Evolutionary conservation across 164 flowering plant genomes (phyloP).

Genomic region (Protea cynaroides): DNA sequence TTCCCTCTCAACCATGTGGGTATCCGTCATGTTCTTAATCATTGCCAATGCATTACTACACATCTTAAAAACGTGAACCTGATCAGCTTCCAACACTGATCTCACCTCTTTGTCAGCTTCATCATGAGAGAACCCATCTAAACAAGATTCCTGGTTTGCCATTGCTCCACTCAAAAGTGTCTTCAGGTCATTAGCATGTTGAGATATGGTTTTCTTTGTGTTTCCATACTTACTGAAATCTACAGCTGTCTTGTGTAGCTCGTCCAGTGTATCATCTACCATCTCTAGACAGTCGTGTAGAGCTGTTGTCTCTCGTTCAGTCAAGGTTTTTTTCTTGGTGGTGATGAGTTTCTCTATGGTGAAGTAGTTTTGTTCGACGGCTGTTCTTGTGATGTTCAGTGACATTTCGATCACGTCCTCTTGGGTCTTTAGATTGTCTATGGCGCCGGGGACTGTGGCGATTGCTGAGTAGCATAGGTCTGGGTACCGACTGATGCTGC

Average conservation of each 20-base stretch:
- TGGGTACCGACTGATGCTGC: conserved; percentile 38
- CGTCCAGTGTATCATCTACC: conserved; percentile 52
- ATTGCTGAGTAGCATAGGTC: conserved; percentile 51
- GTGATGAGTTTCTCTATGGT: conserved; percentile 25
- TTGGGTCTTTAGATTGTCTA: conserved; percentile 18
- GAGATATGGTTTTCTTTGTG: conserved; percentile 20
- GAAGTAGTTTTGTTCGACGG: conserved; percentile 39
- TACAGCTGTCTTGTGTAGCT: conserved; percentile 29
- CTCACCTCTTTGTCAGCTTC: not conserved
- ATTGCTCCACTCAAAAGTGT: conserved; percentile 18
- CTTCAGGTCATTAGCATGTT: conserved; percentile 44
- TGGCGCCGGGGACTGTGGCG: conserved; percentile 17
- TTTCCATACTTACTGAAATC: conserved; percentile 40
- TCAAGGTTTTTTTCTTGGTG: not conserved
- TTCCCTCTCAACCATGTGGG: conserved; percentile 22
- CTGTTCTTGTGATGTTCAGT: conserved; percentile 34
- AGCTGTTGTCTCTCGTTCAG: conserved; percentile 42
- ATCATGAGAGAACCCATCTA: not conserved
- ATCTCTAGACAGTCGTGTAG: conserved; percentile 59
- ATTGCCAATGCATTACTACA: conserved; percentile 33
- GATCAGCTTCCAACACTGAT: not conserved
- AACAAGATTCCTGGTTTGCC: not conserved
- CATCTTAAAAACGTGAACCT: conserved; percentile 29
- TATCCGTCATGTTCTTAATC: conserved; percentile 43
- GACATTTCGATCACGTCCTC: conserved; percentile 49